These are phyloP conservation scores for Fonsecaea monophora DNA, from an alignment of 2,329 filamentous ascomycete genomes.

Conservation along the genomic window DNA sequence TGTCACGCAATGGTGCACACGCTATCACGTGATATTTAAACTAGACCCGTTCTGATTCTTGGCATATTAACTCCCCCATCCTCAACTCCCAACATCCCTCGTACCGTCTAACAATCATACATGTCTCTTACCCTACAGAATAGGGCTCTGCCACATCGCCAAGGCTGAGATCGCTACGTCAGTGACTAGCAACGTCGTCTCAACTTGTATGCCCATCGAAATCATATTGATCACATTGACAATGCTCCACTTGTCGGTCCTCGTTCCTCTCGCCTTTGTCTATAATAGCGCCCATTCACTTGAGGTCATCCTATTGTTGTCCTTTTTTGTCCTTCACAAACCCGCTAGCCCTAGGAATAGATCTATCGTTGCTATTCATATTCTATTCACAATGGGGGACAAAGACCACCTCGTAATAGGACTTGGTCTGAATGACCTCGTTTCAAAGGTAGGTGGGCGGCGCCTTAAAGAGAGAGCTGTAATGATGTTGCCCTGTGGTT, in stretches of 20 bases:
- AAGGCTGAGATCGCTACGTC: background rate
- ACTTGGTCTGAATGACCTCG: background rate
- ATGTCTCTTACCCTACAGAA: background rate
- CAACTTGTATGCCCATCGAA: background rate
- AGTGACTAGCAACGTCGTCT: background rate
- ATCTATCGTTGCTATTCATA: background rate
- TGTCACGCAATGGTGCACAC: background rate
- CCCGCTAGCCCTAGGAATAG: background rate
- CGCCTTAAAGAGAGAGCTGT: background rate
- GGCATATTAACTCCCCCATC: background rate
- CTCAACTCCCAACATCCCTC: background rate
- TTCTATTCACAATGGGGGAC: background rate
- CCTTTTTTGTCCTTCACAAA: constrained; percentile 1
- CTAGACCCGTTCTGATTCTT: background rate
- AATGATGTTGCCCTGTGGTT: background rate
- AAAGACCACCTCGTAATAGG: background rate
- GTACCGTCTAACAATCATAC: background rate
- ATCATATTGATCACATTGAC: background rate
- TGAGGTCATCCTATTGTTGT: constrained; percentile 11
- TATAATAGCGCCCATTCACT: background rate
- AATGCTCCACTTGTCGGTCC: background rate
- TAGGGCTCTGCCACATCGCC: background rate
- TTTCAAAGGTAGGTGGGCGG: background rate
- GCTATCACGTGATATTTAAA: background rate
- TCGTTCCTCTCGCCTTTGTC: background rate